Evolutionary conservation across 2,329 filamentous ascomycete genomes (phyloP).

Genomic region (Cryphonectria carpinicola): DNA sequence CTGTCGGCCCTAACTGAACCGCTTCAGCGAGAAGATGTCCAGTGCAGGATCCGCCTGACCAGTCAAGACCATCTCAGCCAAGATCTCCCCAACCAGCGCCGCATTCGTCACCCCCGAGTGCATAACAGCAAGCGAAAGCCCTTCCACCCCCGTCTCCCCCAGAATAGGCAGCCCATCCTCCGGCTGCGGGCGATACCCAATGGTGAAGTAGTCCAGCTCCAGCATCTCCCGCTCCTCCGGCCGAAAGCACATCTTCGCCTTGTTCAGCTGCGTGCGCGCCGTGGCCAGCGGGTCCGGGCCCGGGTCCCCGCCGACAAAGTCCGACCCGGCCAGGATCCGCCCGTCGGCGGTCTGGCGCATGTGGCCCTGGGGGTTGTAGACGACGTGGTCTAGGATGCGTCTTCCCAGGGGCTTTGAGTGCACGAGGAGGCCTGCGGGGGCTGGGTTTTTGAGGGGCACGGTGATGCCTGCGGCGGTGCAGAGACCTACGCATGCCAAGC

Average conservation of each 20-base stretch:
- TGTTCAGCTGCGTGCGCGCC: constrained; percentile 33
- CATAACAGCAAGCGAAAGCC: constrained; percentile 39
- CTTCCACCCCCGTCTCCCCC: constrained; percentile 34
- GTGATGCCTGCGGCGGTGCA: constrained; percentile 33
- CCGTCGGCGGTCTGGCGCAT: constrained; percentile 38
- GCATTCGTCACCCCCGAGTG: constrained; percentile 38
- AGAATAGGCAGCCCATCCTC: constrained; percentile 38
- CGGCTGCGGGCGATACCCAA: constrained; percentile 36
- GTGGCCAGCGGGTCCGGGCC: constrained; percentile 33
- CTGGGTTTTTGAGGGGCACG: constrained; percentile 33
- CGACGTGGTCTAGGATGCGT: constrained; percentile 32
- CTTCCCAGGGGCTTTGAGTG: constrained; percentile 34
- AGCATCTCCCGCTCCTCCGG: constrained; percentile 29
- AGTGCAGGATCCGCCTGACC: constrained; percentile 31
- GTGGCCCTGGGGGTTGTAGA: constrained; percentile 35
- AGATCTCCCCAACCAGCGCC: constrained; percentile 34
- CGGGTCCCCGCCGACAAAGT: constrained; percentile 31
- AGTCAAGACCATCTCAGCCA: constrained; percentile 31
- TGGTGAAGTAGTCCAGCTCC: constrained; percentile 37
- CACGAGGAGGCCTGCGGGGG: constrained; percentile 36
- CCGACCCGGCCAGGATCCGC: constrained; percentile 34
- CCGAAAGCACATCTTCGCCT: constrained; percentile 31
- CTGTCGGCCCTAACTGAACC: constrained; percentile 22
- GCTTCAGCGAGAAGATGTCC: constrained; percentile 27
- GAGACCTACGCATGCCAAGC: constrained; percentile 35